Evolutionary conservation across 352 stramenopile genomes (phyloP).

Genomic region (Phytopythium helicoides): DNA sequence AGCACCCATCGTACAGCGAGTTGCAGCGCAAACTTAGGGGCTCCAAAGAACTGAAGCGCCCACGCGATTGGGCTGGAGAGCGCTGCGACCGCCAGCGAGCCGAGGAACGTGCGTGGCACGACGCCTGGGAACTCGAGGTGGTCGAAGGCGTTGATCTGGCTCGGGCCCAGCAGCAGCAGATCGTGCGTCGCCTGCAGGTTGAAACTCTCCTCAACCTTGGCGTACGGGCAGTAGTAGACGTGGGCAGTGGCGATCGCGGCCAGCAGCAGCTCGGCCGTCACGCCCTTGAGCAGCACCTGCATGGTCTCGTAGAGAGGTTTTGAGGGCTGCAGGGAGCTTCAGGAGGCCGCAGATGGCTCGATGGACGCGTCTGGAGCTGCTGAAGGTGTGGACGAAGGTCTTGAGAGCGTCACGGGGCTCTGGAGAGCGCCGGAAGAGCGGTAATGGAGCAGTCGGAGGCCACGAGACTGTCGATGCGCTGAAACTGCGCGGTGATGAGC

Average conservation of each 20-base stretch:
- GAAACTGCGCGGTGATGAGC: too few relatives aligned
- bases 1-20: conserved; percentile 57
- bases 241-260: conserved; percentile 38
- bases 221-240: conserved; percentile 58
- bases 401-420: too few relatives aligned
- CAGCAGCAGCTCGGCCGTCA: conserved; percentile 34
- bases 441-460: too few relatives aligned
- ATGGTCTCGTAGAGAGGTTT: too few relatives aligned
- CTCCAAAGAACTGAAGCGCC: conserved; percentile 15
- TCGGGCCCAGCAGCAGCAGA: conserved; percentile 77
- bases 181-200: conserved; percentile 98
- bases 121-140: conserved; percentile 98
- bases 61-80: conserved; percentile 42
- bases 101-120: conserved; percentile 97
- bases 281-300: conserved; percentile 22
- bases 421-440: too few relatives aligned
- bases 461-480: too few relatives aligned
- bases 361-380: not conserved
- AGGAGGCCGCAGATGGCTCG: not conserved
- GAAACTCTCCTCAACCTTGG: conserved; percentile 98
- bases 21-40: conserved; percentile 58
- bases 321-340: not conserved
- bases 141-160: conserved; percentile 84
- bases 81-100: conserved; percentile 68
- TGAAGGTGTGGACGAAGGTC: too few relatives aligned